phyloP scores from a whole-genome alignment of 129 eudicot genomes.

The Artemisia tridentata region DNA sequence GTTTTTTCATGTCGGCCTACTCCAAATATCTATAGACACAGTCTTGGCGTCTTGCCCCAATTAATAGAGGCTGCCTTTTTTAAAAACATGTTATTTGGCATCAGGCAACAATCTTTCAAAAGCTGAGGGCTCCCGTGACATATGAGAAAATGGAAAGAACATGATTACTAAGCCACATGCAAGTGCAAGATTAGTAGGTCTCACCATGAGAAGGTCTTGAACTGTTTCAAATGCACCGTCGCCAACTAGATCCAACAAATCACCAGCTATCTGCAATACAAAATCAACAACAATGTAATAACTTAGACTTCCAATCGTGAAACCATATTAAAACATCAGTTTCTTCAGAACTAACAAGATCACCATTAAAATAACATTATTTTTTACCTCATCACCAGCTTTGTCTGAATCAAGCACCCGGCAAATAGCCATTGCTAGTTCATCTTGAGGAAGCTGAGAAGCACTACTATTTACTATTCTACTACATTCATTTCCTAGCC shows the following conservation, averaged over 20 bases:
- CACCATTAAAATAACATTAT: constrained; percentile 5
- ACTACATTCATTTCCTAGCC: constrained; percentile 81
- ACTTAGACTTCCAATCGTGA: constrained; percentile 7
- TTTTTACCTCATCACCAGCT: constrained; percentile 90
- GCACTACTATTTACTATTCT: constrained; percentile 63
- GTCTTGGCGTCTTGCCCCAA: neutral
- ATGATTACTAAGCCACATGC: neutral
- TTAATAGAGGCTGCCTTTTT: neutral
- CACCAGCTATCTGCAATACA: constrained; percentile 83
- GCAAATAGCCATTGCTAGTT: constrained; percentile 95
- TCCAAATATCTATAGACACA: constrained; percentile 1
- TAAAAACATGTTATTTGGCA: constrained; percentile 1
- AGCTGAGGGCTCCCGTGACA: constrained; percentile 14
- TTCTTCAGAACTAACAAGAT: constrained; percentile 20
- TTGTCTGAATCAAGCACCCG: constrained; percentile 90
- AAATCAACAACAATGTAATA: constrained; percentile 13
- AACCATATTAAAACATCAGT: neutral
- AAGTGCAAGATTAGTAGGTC: constrained; percentile 6
- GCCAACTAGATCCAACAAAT: constrained; percentile 91
- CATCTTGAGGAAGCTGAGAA: constrained; percentile 91
- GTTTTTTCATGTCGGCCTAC: constrained; percentile 9
- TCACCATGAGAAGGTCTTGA: constrained; percentile 77
- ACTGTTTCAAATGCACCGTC: constrained; percentile 88
- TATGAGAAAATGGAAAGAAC: neutral
- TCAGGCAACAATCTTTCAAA: constrained; percentile 11